Base-by-base conservation (phyloP, 2,329 filamentous ascomycete species). In the Chaetomiaceae sp. region DNA sequence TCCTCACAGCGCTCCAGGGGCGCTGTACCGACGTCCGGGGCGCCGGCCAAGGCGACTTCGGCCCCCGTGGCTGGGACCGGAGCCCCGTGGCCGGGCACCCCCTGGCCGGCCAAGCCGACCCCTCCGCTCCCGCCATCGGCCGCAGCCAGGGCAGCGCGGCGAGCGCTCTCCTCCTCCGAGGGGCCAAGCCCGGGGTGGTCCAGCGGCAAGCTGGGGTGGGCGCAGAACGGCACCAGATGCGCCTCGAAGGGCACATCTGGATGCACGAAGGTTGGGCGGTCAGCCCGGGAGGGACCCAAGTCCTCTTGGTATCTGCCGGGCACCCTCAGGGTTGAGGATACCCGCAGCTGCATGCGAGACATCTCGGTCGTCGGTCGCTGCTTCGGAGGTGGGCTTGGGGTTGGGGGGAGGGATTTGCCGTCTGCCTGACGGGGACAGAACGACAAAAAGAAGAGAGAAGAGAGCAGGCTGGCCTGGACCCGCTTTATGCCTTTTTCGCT, bases 261-360 rank as follows among this genome's bases (percentile, higher is more conserved):
- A 33, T 64, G 57, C 8, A 55, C 52, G 43, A 61, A 64, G 30
- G 25, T 30, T 1, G 61, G 54, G n/a, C 59, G 33, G 23, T 60
- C 56, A 18, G 52, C 47, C 1, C 29, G 21, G 9, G 37, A 33
- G 1, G 58, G 56, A 0, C 56, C 57, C 10, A 59, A 41, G 23
- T 62, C 56, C 16, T 67, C 62, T 11, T 51, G 49, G 38, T 69
- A 68, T 1, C 60, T 58, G 7, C 59, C 58, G 8, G 62, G 62
- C 9, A 51, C 55, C 18, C 45, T 25, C n/a, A 25, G 46, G 37
- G 43, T 14, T 25, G 58, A 51, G 84, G 79, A 73, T 2, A 36
- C 20, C 3, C 56, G 56, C 8, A 60, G 56, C 5, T 30, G 23
- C 34, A 38, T 38, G 18, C 49, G 1, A 18, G 11, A 4, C 42